Conservation (phyloP, 2,329 filamentous ascomycete species). For the Trichoderma sp. region DNA sequence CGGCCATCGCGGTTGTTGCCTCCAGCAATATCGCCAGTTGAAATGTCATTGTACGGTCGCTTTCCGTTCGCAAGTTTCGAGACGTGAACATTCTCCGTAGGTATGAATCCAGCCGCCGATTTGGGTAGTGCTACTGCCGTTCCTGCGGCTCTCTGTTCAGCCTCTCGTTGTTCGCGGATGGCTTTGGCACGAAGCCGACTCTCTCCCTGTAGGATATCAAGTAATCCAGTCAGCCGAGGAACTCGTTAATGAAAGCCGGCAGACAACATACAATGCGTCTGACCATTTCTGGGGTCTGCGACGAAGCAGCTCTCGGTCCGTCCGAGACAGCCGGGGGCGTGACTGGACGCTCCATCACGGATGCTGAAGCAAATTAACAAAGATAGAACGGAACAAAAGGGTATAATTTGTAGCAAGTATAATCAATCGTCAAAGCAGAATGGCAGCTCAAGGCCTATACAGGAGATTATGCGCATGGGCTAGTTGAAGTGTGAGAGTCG, state of each 20-base stretch:
- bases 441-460: neutral
- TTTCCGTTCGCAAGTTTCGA: conserved; percentile 58
- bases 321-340: conserved; percentile 47
- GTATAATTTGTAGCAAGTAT: too few species aligned
- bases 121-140: conserved; percentile 46
- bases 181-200: conserved; percentile 88
- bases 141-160: conserved; percentile 55
- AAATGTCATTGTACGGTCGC: conserved; percentile 67
- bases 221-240: neutral
- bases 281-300: conserved; percentile 57
- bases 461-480: neutral
- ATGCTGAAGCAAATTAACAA: neutral
- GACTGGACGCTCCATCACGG: conserved; percentile 49
- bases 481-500: neutral
- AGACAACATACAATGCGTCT: conserved; percentile 53
- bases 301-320: conserved; percentile 42
- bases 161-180: conserved; percentile 71
- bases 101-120: conserved; percentile 69
- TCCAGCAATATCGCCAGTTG: conserved; percentile 47
- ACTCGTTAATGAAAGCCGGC: neutral
- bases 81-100: conserved; percentile 63
- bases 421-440: neutral
- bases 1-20: conserved; percentile 71
- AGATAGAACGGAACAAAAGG: neutral
- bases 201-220: conserved; percentile 64